These are phyloP conservation scores for Mucor sp. DNA, from an alignment of 371 early-diverging fungal species.

Conservation along the genomic window DNA sequence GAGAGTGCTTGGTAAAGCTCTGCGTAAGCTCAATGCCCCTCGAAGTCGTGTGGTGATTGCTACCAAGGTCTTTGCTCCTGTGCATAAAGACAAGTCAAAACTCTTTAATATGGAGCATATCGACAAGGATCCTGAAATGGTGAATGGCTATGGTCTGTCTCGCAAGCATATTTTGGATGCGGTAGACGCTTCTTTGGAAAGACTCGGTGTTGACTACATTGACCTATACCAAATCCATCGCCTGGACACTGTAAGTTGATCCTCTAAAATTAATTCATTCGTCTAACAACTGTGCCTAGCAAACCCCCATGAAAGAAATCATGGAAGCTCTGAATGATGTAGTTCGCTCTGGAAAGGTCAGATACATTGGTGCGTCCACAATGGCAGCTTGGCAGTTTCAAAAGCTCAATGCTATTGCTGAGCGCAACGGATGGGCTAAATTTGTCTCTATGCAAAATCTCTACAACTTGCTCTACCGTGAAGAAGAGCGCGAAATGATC, in stretches of 20 bases:
- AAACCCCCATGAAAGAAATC: conserved; percentile 52
- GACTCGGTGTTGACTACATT: conserved; percentile 58
- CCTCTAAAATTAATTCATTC: background rate
- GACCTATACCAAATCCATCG: conserved; percentile 66
- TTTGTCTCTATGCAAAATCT: conserved; percentile 56
- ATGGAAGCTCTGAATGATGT: conserved; percentile 61
- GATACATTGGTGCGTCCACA: conserved; percentile 43
- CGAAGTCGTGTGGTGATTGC: conserved; percentile 43
- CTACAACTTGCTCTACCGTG: conserved; percentile 59
- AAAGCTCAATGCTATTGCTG: conserved; percentile 44
- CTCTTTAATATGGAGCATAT: background rate
- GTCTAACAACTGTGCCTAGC: conserved; percentile 10
- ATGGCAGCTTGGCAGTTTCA: conserved; percentile 43
- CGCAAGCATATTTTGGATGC: conserved; percentile 59
- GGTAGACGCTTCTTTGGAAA: conserved; percentile 49
- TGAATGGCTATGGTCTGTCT: conserved; percentile 46
- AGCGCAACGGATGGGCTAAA: conserved; percentile 54
- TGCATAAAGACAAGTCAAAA: background rate
- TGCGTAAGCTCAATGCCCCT: conserved; percentile 39
- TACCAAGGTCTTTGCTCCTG: conserved; percentile 37
- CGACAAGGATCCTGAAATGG: background rate
- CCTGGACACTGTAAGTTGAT: conserved; percentile 27
- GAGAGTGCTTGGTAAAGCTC: conserved; percentile 39
- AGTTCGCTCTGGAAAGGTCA: conserved; percentile 51
- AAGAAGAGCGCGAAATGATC: conserved; percentile 65